Conservation (phyloP, 1,284 basidiomycete genomes). For the Cutaneotrichosporon sp. region DNA sequence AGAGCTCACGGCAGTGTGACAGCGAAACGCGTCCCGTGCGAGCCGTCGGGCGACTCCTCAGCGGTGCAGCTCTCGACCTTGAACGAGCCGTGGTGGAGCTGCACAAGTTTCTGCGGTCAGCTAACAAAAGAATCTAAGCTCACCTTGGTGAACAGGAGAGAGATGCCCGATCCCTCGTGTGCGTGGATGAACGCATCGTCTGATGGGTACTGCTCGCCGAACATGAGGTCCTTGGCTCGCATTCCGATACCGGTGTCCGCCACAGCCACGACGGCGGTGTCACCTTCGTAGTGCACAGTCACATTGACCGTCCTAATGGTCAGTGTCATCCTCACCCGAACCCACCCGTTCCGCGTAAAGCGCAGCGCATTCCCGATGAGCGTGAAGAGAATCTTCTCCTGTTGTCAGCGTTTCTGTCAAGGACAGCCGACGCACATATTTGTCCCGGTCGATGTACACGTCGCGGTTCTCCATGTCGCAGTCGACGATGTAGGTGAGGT, state of each 20-base stretch:
- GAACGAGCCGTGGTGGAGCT: constrained; percentile 54
- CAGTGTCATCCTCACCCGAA: background rate
- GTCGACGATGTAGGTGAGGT: constrained; percentile 48
- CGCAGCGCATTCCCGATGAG: constrained; percentile 53
- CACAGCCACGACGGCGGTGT: constrained; percentile 43
- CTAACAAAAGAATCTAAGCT: background rate
- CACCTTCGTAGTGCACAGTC: constrained; percentile 28
- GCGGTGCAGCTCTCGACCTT: constrained; percentile 49
- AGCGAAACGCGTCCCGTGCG: constrained; percentile 48
- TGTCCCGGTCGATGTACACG: constrained; percentile 52
- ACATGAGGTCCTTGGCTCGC: constrained; percentile 43
- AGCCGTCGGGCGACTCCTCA: constrained; percentile 38
- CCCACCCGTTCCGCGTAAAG: constrained; percentile 43
- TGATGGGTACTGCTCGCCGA: constrained; percentile 54
- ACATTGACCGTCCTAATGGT: constrained; percentile 31
- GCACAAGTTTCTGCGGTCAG: constrained; percentile 48
- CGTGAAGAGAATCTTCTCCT: constrained; percentile 56
- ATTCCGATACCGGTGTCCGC: constrained; percentile 55
- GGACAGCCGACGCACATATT: constrained; percentile 41
- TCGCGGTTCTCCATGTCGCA: constrained; percentile 42
- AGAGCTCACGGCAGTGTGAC: constrained; percentile 40
- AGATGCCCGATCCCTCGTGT: constrained; percentile 54
- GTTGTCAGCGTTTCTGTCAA: background rate
- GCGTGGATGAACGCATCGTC: constrained; percentile 43
- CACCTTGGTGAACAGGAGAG: constrained; percentile 39